Conservation (phyloP, 352 stramenopile genomes). For the Lagenidium sp. region DNA sequence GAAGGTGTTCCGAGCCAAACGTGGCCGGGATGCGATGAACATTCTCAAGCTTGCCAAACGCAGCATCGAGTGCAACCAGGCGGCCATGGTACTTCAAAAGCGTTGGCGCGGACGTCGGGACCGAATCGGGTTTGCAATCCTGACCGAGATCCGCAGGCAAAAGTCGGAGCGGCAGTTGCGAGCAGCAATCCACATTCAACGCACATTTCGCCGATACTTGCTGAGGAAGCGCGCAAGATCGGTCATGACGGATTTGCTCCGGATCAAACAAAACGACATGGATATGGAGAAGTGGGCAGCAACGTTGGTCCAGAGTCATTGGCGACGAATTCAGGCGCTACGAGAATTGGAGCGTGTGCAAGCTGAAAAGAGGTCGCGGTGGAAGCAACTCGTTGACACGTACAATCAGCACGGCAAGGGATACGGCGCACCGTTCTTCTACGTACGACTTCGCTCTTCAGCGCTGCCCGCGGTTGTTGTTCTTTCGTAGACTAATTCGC, state of each 20-base stretch:
- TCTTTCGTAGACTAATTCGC: not conserved
- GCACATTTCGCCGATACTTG: constrained; percentile 26
- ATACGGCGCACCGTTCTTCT: constrained; percentile 88
- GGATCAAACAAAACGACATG: constrained; percentile 24
- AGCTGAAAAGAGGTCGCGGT: constrained; percentile 45
- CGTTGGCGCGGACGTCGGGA: constrained; percentile 39
- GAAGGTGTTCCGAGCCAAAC: constrained; percentile 36
- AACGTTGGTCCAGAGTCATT: constrained; percentile 64
- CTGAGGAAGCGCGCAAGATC: constrained; percentile 30
- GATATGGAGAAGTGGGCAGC: constrained; percentile 65
- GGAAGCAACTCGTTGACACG: constrained; percentile 90
- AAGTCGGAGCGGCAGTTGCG: constrained; percentile 17
- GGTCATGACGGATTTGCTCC: constrained; percentile 37
- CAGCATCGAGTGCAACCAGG: constrained; percentile 24
- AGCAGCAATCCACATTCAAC: constrained; percentile 38
- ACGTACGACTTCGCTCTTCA: constrained; percentile 27
- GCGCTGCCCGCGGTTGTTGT: not conserved
- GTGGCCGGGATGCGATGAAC: constrained; percentile 26
- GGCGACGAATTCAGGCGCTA: constrained; percentile 32
- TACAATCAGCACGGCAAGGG: constrained; percentile 63
- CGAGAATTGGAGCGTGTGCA: constrained; percentile 22
- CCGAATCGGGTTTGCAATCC: constrained; percentile 29
- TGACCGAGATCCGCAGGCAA: constrained; percentile 24
- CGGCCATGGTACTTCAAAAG: constrained; percentile 33
- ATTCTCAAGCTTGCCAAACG: constrained; percentile 30